Evolutionary conservation across 306 rosid genomes (phyloP).

Genomic region (Pterocarpus santalinus): DNA sequence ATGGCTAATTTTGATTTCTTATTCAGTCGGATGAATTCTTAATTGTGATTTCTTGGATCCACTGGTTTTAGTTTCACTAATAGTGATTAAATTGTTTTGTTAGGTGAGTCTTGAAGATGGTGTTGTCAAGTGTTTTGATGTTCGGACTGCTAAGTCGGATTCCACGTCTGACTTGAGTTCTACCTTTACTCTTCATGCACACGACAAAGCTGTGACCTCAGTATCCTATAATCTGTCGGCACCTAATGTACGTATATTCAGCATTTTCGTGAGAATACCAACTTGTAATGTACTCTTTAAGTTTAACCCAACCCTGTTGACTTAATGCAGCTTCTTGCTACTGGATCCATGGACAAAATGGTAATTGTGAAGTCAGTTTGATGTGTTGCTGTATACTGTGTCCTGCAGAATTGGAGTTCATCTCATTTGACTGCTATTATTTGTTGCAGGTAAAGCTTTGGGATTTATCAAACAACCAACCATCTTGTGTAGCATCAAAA

Average conservation of each 20-base stretch:
- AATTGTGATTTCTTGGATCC: slow-evolving; percentile 14
- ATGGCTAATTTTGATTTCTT: slow-evolving; percentile 22
- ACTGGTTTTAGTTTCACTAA: slow-evolving; percentile 12
- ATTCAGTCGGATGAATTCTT: slow-evolving; percentile 16
- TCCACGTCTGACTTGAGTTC: slow-evolving; percentile 63
- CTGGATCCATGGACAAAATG: slow-evolving; percentile 90
- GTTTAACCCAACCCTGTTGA: slow-evolving; percentile 38
- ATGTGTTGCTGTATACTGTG: slow-evolving; percentile 11
- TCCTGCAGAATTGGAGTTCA: slow-evolving; percentile 27
- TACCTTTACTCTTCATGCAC: slow-evolving; percentile 91
- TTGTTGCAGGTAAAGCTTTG: slow-evolving; percentile 83
- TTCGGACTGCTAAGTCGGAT: slow-evolving; percentile 70
- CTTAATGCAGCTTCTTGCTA: slow-evolving; percentile 80
- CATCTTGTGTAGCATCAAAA: slow-evolving; percentile 73
- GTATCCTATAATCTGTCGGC: slow-evolving; percentile 75
- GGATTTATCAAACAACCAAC: slow-evolving; percentile 93
- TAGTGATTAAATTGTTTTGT: slow-evolving; percentile 42
- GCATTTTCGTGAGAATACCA: slow-evolving; percentile 25
- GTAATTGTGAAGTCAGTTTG: slow-evolving; percentile 51
- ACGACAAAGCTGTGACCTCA: slow-evolving; percentile 80
- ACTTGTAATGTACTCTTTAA: slow-evolving; percentile 35
- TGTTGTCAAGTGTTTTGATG: slow-evolving; percentile 80
- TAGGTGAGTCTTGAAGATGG: slow-evolving; percentile 98
- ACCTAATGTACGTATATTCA: slow-evolving; percentile 69
- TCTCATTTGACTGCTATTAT: slow-evolving; percentile 36